Evolutionary conservation across 768 basidiomycete genomes (phyloP).

Genomic region (Rhizopogon salebrosus): DNA sequence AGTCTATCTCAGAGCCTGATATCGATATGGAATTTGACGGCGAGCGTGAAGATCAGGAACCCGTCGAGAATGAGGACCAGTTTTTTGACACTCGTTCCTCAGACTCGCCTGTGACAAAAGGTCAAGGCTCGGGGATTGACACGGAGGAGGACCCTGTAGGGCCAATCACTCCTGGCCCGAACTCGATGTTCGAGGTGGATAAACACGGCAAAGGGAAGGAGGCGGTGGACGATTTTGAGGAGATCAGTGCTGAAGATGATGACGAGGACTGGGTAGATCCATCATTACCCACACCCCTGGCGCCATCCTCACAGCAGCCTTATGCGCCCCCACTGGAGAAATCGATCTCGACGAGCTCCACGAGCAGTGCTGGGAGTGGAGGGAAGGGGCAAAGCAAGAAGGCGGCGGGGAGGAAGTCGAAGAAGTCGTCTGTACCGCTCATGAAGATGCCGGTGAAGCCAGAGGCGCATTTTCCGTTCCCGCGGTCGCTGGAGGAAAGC

Average conservation of each 20-base stretch:
- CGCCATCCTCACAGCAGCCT: slow-evolving; percentile 17
- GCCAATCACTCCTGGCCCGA: slow-evolving; percentile 64
- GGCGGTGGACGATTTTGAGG: slow-evolving; percentile 22
- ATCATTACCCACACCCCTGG: slow-evolving; percentile 37
- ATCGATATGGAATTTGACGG: slow-evolving; percentile 56
- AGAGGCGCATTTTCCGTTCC: slow-evolving; percentile 57
- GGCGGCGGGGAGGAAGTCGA: slow-evolving; percentile 30
- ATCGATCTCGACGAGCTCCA: slow-evolving; percentile 21
- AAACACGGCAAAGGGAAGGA: slow-evolving; percentile 20
- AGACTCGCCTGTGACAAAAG: slow-evolving; percentile 36
- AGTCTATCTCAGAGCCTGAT: slow-evolving; percentile 76
- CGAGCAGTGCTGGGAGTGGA: slow-evolving; percentile 18
- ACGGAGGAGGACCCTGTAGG: slow-evolving; percentile 71
- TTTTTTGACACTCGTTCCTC: slow-evolving; percentile 52
- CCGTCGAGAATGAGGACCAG: slow-evolving; percentile 36
- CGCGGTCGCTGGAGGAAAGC: slow-evolving; percentile 42
- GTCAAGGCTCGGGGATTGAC: slow-evolving; percentile 52
- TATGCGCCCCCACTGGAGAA: slow-evolving; percentile 23
- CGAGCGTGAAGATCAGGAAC: slow-evolving; percentile 33
- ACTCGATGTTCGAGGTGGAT: slow-evolving; percentile 23
- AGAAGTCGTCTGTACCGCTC: slow-evolving; percentile 33
- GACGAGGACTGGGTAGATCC: slow-evolving; percentile 69
- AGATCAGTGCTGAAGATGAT: slow-evolving; percentile 32
- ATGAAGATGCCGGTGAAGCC: slow-evolving; percentile 30
- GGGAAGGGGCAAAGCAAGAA: slow-evolving; percentile 23